phyloP scores from a whole-genome alignment of 148 eudicot species.

The Polygonum aviculare region DNA sequence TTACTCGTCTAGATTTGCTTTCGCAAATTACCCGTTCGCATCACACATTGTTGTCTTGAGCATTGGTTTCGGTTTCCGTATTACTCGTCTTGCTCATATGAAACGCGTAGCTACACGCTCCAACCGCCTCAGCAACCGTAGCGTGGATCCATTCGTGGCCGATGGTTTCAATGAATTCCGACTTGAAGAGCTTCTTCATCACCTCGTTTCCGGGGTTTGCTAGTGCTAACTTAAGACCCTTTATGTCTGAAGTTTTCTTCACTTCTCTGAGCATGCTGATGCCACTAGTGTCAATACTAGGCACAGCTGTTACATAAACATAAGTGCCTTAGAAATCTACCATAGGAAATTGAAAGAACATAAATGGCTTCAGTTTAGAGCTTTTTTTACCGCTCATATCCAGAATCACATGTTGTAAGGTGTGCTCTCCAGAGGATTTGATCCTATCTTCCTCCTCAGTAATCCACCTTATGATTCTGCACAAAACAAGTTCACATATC shows the following conservation, averaged over 20 bases:
- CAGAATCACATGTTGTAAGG: slow-evolving; percentile 39
- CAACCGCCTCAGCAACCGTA: slow-evolving; percentile 47
- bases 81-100: slow-evolving; percentile 20
- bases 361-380: background rate
- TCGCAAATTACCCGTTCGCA: background rate
- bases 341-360: background rate
- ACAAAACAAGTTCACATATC: background rate
- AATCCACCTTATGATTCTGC: slow-evolving; percentile 45
- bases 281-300: slow-evolving; percentile 61
- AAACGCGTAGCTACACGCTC: slow-evolving; percentile 32
- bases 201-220: slow-evolving; percentile 58
- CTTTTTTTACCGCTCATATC: slow-evolving; percentile 43
- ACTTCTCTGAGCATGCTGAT: slow-evolving; percentile 45
- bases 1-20: background rate
- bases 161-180: slow-evolving; percentile 23
- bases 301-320: slow-evolving; percentile 33
- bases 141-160: slow-evolving; percentile 39
- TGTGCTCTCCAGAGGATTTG: slow-evolving; percentile 20
- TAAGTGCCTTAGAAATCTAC: background rate
- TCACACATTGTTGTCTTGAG: slow-evolving; percentile 8
- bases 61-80: slow-evolving; percentile 1
- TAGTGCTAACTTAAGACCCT: slow-evolving; percentile 29
- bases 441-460: slow-evolving; percentile 49
- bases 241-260: slow-evolving; percentile 25
- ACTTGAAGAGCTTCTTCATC: slow-evolving; percentile 48